These are phyloP conservation scores for Chiua virens DNA, from an alignment of 768 basidiomycete species.

Conservation along the genomic window DNA sequence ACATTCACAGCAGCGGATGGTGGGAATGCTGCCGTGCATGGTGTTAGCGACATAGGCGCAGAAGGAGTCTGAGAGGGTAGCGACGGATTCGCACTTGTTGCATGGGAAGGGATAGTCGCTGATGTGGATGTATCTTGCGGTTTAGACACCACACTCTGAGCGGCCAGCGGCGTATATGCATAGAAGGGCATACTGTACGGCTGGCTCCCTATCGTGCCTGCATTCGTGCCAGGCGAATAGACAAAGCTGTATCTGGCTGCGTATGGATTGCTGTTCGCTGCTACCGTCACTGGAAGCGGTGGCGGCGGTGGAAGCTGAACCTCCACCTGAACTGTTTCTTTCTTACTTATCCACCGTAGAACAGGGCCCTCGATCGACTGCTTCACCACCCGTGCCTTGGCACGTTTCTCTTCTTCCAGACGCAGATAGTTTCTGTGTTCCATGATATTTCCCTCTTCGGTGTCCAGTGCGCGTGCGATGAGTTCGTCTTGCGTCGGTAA, in stretches of 20 bases:
- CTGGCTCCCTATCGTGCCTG: constrained; percentile 14
- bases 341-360: constrained; percentile 67
- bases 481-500: constrained; percentile 79
- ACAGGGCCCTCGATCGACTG: constrained; percentile 64
- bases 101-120: neutral
- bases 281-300: constrained; percentile 27
- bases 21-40: neutral
- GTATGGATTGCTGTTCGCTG: constrained; percentile 6
- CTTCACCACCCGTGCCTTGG: constrained; percentile 58
- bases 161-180: constrained; percentile 16
- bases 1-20: constrained; percentile 1
- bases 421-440: constrained; percentile 79
- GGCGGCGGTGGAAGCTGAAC: constrained; percentile 29
- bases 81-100: neutral
- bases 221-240: constrained; percentile 9
- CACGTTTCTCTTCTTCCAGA: constrained; percentile 80
- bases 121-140: neutral
- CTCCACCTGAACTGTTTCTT: constrained; percentile 54
- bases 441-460: constrained; percentile 80
- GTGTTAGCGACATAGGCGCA: neutral
- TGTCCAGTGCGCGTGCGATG: constrained; percentile 79
- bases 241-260: constrained; percentile 22
- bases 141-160: constrained; percentile 12
- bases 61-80: neutral
- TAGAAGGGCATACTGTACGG: constrained; percentile 29